phyloP scores from a whole-genome alignment of 176 grass and related monocot species.

The Zea mays region Zm-B73-REFERENCE-NAM-5.0 NC_050100.1:9855001-9855500 shows the following conservation, averaged over 20 bases:
- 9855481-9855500: slow-evolving; percentile 17
- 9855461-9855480: not conserved
- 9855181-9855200: slow-evolving; percentile 18
- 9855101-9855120: slow-evolving; percentile 21
- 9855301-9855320: slow-evolving; percentile 30
- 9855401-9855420: too few relatives aligned
- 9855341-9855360: slow-evolving; percentile 14
- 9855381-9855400: slow-evolving; percentile 16
- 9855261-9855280: too few relatives aligned
- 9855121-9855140: slow-evolving; percentile 20
- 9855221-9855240: not conserved
- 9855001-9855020: not conserved
- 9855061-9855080: not conserved
- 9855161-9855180: not conserved
- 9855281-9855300: slow-evolving; percentile 11
- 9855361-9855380: not conserved
- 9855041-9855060: not conserved
- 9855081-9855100: slow-evolving; percentile 22
- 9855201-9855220: not conserved
- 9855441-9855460: not conserved
- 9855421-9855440: too few relatives aligned
- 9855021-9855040: not conserved
- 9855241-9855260: too few relatives aligned
- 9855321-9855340: slow-evolving; percentile 26
- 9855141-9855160: not conserved